Evolutionary conservation across 306 rosid genomes (phyloP), one percentile per base, ranked within the genome.

Genomic region (Fragaria ananassa): DNA sequence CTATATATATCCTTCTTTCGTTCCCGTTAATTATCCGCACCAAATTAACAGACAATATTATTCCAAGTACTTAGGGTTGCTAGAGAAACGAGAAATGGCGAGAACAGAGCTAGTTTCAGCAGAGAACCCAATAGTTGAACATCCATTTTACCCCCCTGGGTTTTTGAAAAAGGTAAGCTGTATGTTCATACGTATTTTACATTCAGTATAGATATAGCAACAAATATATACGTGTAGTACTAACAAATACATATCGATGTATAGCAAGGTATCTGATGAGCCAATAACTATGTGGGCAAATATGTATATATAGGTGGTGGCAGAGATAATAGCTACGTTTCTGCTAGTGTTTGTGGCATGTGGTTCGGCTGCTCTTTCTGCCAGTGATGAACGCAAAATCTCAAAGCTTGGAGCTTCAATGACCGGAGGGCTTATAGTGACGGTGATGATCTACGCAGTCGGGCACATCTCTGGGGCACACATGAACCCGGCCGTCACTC

Each of bases 381-480:
- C 19, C 0, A 74, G 45, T 14, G 91, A 93, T 78, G 90, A 86
- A 56, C 76, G 56, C 42, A 82, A 47, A 66, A 86, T 91, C 1
- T 83, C 96, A 31, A 84, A 83, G 78, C 84, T 93, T 1, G 98
- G 75, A 82, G 98, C 96, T 17, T 89, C 97, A n/a, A 73, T 93
- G 0, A 89, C 89, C 14, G 90, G 89, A 56, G 98, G 98, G 4
- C 83, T 88, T 35, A 82, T 91, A 0, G 93, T 93, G 35, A 89
- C 86, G 0, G 89, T 85, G 14, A 83, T 93, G 98, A 93, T 93
- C 74, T 88, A 93, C 58, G 81, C 93, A 0, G 94, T 91, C 1
- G 97, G 97, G 25, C 98, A 93, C 76, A 86, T 93, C 78, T 91
- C 98, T 1, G 92, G 97, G 0, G 96, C 96, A 5, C 98, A 93